Conservation (phyloP, 129 eudicot species). For the Pulicaria dysenterica region DNA sequence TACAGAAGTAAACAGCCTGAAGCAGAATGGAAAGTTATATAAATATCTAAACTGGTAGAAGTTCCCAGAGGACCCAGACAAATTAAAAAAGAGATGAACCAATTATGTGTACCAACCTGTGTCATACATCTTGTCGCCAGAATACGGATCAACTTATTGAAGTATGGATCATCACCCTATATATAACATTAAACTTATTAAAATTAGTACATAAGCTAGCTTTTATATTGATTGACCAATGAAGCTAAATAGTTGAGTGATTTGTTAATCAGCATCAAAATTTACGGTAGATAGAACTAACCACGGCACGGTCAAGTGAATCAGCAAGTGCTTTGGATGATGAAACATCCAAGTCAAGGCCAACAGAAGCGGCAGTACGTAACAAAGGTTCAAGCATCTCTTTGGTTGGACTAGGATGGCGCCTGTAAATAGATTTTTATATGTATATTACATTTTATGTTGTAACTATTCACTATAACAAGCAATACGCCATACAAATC, state of each 20-base stretch:
- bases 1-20: conserved; percentile 98
- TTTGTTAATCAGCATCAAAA: neutral
- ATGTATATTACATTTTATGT: neutral
- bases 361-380: conserved; percentile 93
- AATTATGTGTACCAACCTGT: conserved; percentile 55
- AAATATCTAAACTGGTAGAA: conserved; percentile 6
- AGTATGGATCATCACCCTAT: conserved; percentile 93
- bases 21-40: conserved; percentile 9
- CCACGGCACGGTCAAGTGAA: conserved; percentile 97
- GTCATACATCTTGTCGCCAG: conserved; percentile 98
- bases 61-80: neutral
- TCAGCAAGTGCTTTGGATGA: conserved; percentile 97
- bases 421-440: conserved; percentile 50
- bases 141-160: conserved; percentile 90
- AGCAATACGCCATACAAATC: neutral
- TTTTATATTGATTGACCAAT: conserved; percentile 4
- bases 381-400: conserved; percentile 97
- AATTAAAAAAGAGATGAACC: neutral
- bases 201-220: neutral
- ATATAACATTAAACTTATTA: conserved; percentile 29
- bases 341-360: conserved; percentile 78
- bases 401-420: conserved; percentile 96
- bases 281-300: conserved; percentile 28
- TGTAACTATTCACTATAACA: neutral
- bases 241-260: neutral